Evolutionary conservation across 495 filamentous ascomycete genomes (phyloP), one percentile per base, ranked within the genome.

Genomic region (Aspergillus funiculosus): DNA sequence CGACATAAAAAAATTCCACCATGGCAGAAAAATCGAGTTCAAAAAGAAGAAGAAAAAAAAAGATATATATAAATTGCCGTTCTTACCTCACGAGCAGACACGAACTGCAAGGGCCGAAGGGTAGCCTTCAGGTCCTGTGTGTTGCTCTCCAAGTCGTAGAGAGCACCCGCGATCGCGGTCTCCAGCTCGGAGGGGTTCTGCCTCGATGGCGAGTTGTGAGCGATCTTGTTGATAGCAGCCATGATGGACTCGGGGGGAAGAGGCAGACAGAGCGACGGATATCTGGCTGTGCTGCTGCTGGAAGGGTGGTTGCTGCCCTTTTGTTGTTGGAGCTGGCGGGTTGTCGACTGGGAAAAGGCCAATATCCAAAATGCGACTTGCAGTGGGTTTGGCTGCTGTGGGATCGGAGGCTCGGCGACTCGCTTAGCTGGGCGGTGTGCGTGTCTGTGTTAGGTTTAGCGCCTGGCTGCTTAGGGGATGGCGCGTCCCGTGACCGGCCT

Each of bases 61-160:
- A 21, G 30, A 34, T 57, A n/a, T n/a, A n/a, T n/a, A n/a, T n/a
- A n/a, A n/a, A n/a, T n/a, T n/a, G n/a, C n/a, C 63, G 56, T 76
- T 77, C 87, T 84, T 82, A 98, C 92, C 90, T 98, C 92, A 67
- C 87, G 86, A 66, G 92, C 92, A 71, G 85, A 91, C 63, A 86
- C 83, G 77, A 98, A 94, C 80, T 97, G 92, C 68, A 98, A 80
- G 64, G 92, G 94, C 56, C 92, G 80, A 64, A 98, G 83, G 44
- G 87, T 80, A 62, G 75, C 77, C 85, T 87, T 92, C 76, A 98
- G 86, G 73, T 98, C 92, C 64, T 86, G 72, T 64, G 89, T 94
- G 81, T 94, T 95, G 76, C 81, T 87, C 86, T 98, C 92, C 66
- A 98, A 83, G 58, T 98, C 92, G 76, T 84, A 94, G 52, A 98